Percentiles rank a stretch among this genome's conserved stretches.
Evolutionary conservation across 345 rosid genomes (phyloP).

Genomic region (Hevea brasiliensis): DNA sequence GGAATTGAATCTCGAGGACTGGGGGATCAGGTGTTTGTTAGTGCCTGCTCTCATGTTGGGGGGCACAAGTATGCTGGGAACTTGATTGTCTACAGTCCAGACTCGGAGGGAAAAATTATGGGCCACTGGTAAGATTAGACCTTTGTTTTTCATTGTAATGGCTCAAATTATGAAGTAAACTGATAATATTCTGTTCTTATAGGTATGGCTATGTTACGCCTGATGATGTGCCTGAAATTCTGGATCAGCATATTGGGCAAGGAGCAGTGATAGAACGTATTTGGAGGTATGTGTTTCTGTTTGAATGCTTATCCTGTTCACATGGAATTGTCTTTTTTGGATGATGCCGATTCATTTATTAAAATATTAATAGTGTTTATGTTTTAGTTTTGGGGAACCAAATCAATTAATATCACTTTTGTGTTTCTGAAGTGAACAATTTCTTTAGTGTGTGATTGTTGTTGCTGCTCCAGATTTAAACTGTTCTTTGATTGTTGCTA

Average conservation of each 20-base stretch:
- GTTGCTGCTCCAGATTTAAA: not conserved
- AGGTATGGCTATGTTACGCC: constrained; percentile 99
- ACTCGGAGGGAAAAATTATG: constrained; percentile 52
- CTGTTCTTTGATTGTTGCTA: not conserved
- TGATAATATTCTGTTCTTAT: constrained; percentile 18
- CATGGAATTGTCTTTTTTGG: not conserved
- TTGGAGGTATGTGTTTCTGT: constrained; percentile 56
- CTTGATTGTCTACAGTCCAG: constrained; percentile 67
- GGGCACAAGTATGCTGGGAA: constrained; percentile 99
- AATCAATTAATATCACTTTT: not conserved
- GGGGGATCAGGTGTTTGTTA: constrained; percentile 55
- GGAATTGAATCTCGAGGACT: constrained; percentile 68
- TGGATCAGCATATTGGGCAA: constrained; percentile 83
- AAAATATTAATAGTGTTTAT: not conserved
- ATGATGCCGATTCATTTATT: not conserved
- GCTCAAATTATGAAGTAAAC: not conserved
- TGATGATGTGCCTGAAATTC: constrained; percentile 75
- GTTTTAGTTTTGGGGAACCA: not conserved
- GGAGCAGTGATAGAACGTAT: constrained; percentile 69
- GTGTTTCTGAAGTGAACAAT: not conserved
- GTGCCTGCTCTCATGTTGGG: constrained; percentile 87
- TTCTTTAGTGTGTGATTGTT: not conserved
- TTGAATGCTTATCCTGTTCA: not conserved
- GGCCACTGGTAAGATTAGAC: constrained; percentile 73
- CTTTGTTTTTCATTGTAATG: constrained; percentile 1